Evolutionary conservation across 2,329 filamentous ascomycete species (phyloP).

Genomic region (Fusarium sublunatum): DNA sequence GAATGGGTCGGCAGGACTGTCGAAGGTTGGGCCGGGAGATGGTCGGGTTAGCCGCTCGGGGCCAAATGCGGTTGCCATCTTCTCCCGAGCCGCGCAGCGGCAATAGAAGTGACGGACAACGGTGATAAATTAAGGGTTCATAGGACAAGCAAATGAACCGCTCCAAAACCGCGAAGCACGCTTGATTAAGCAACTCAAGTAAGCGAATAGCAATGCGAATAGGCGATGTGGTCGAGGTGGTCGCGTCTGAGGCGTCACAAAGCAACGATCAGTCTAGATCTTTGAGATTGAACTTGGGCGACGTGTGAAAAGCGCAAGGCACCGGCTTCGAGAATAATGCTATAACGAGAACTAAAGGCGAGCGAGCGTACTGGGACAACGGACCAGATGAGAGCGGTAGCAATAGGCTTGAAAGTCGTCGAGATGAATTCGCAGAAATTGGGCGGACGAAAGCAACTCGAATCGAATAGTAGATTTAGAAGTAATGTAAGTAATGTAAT

Average conservation of each 20-base stretch:
- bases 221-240: conserved; percentile 14
- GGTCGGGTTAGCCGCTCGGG: conserved; percentile 51
- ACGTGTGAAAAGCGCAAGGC: conserved; percentile 13
- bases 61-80: conserved; percentile 57
- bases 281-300: conserved; percentile 18
- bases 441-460: conserved; percentile 44
- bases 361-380: conserved; percentile 29
- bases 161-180: conserved; percentile 19
- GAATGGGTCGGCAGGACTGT: conserved; percentile 43
- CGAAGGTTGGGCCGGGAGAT: conserved; percentile 43
- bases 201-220: conserved; percentile 8
- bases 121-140: conserved; percentile 53
- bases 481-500: conserved; percentile 46
- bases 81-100: conserved; percentile 61
- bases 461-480: conserved; percentile 33
- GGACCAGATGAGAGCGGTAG: conserved; percentile 39
- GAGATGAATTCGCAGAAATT: conserved; percentile 39
- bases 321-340: conserved; percentile 22
- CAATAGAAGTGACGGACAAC: conserved; percentile 58
- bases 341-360: conserved; percentile 12
- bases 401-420: conserved; percentile 34
- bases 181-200: conserved; percentile 20
- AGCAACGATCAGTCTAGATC: conserved; percentile 39
- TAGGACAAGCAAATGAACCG: conserved; percentile 46
- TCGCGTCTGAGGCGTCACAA: conserved; percentile 30